Evolutionary conservation across 139 green algal species (phyloP), one percentile per base, ranked within the genome.

Genomic region (Auxenochlorella protothecoides): DNA sequence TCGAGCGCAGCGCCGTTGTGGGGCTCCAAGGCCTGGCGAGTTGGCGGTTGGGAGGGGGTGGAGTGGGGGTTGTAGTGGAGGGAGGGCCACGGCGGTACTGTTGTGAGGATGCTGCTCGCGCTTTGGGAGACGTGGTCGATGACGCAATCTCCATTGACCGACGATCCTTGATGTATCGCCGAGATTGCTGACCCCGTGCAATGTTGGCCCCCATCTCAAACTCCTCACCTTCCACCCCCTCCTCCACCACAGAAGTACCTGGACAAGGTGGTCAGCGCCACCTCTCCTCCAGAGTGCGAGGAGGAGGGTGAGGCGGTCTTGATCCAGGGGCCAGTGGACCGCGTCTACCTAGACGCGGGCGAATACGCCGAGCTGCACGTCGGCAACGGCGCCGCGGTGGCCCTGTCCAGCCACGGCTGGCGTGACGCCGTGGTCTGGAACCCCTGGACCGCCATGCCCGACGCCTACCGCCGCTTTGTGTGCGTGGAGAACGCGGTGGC

Each of bases 211-310:
- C 27, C 27, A 0, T 44, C 27, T 44, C 27, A 44, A 44, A 44
- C 27, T 44, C 27, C 27, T 44, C 27, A 1, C 27, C 27, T 44
- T 44, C 27, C 27, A 44, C 27, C 27, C 27, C 27, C 27, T 44
- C 27, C 27, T 44, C 27, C 27, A 44, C 27, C 27, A 44, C 27
- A 44, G 27, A 87, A 81, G 10, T 95, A 93, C 79, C 81, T 96
- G n/a, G 88, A 96, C 83, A 97, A 93, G 85, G 77, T 78, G 16
- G 81, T 83, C 68, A 87, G 96, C 82, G 75, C 88, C 70, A 88
- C 90, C 92, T 5, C 77, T 74, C 65, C 81, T 70, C 55, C 81
- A 86, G 65, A 81, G 9, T 11, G 57, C 9, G 57, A 65, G 6
- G 87, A 96, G 83, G 55, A 80, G 12, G 77, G 87, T 5, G 87